A percentile compares a stretch with the other conserved stretches of the same genome.
phyloP scores from a whole-genome alignment of 306 rosid genomes.

The Cucumis cinereus region DNA sequence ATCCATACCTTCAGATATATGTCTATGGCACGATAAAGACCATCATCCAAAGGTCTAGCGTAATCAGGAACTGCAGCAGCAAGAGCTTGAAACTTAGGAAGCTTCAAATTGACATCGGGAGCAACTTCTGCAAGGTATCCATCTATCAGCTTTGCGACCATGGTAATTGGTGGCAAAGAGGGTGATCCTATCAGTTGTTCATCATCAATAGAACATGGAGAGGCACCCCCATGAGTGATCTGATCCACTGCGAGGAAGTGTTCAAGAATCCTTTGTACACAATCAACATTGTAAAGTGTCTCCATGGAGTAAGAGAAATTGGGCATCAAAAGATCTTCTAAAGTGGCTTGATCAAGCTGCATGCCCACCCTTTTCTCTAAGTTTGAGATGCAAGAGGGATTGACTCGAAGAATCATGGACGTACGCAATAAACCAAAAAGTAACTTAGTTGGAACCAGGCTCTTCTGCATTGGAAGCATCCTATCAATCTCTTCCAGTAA shows the following conservation, averaged over 20 bases:
- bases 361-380: slow-evolving; percentile 76
- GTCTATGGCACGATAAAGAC: slow-evolving; percentile 91
- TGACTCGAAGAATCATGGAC: slow-evolving; percentile 74
- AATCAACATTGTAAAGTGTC: slow-evolving; percentile 91
- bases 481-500: slow-evolving; percentile 66
- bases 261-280: slow-evolving; percentile 80
- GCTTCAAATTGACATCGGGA: slow-evolving; percentile 89
- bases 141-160: slow-evolving; percentile 93
- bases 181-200: slow-evolving; percentile 86
- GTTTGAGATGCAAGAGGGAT: slow-evolving; percentile 55
- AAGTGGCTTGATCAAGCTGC: slow-evolving; percentile 91
- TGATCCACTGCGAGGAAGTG: slow-evolving; percentile 84
- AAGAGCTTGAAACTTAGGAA: slow-evolving; percentile 76
- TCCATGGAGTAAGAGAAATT: slow-evolving; percentile 90
- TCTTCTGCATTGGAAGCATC: slow-evolving; percentile 74
- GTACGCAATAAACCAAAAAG: slow-evolving; percentile 82
- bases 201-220: slow-evolving; percentile 72
- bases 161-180: slow-evolving; percentile 74
- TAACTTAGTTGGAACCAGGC: slow-evolving; percentile 61
- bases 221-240: slow-evolving; percentile 43
- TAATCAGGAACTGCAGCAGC: slow-evolving; percentile 95
- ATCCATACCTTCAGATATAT: slow-evolving; percentile 75
- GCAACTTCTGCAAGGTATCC: slow-evolving; percentile 99
- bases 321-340: slow-evolving; percentile 96
- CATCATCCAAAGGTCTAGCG: slow-evolving; percentile 93